phyloP scores from a whole-genome alignment of 441 rosid species.

The Gossypium davidsonii region DNA sequence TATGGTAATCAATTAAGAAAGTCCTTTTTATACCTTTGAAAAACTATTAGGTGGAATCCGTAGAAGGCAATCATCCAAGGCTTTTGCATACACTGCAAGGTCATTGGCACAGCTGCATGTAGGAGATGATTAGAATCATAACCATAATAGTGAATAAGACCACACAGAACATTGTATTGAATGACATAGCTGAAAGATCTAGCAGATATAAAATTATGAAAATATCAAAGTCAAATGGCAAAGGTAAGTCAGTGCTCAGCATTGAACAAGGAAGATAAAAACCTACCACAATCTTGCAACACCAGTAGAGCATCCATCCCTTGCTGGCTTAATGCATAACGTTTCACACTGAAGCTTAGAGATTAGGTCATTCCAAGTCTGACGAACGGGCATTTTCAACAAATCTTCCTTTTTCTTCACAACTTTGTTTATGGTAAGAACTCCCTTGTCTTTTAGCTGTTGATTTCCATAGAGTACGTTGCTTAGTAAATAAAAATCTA shows the following conservation, averaged over 20 bases:
- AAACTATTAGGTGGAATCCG: conserved; percentile 78
- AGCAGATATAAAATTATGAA: neutral
- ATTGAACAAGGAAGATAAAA: conserved; percentile 12
- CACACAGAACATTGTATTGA: neutral
- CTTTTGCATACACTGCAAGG: conserved; percentile 62
- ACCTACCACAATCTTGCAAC: conserved; percentile 88
- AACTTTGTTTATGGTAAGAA: conserved; percentile 79
- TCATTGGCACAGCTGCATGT: conserved; percentile 61
- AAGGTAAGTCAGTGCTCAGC: neutral
- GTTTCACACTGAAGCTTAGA: conserved; percentile 68
- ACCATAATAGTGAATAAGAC: neutral
- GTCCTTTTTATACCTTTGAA: conserved; percentile 54
- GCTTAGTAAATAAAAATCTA: conserved; percentile 9
- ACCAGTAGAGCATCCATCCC: conserved; percentile 97
- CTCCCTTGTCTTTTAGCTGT: conserved; percentile 71
- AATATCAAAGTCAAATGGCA: neutral
- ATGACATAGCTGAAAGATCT: neutral
- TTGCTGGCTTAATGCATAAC: conserved; percentile 85
- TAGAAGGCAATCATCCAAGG: conserved; percentile 62
- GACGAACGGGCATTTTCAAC: conserved; percentile 35
- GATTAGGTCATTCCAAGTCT: conserved; percentile 59
- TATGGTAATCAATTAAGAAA: neutral
- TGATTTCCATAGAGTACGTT: conserved; percentile 20
- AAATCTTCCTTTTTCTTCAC: conserved; percentile 59
- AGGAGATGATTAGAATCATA: conserved; percentile 10